phyloP scores from a whole-genome alignment of 371 early-diverging fungal species.

The Saksenaea oblongispora region DNA sequence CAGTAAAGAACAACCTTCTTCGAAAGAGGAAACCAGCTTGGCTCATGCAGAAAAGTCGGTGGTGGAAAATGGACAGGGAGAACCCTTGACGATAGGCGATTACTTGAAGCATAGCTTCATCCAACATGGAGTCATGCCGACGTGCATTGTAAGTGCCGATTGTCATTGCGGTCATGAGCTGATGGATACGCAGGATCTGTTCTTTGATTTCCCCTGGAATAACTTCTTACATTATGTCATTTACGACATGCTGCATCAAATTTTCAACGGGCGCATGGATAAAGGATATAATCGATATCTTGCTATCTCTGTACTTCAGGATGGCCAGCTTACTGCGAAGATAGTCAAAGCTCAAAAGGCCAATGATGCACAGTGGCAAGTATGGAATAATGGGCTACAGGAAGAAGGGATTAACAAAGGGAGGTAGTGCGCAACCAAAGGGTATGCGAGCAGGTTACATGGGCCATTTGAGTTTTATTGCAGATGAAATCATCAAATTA shows the following conservation, averaged over 20 bases:
- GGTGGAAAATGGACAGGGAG: neutral
- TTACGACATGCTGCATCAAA: conserved; percentile 95
- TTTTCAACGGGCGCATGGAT: conserved; percentile 82
- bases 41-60: neutral
- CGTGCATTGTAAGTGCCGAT: conserved; percentile 44
- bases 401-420: neutral
- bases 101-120: conserved; percentile 68
- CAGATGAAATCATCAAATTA: conserved; percentile 90
- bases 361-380: conserved; percentile 43
- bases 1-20: neutral
- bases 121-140: conserved; percentile 62
- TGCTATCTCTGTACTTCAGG: conserved; percentile 77
- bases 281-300: conserved; percentile 66
- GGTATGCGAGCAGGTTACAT: conserved; percentile 95
- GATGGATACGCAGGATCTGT: conserved; percentile 55
- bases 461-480: conserved; percentile 96
- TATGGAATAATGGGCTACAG: neutral
- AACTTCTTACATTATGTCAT: conserved; percentile 96
- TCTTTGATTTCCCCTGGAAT: conserved; percentile 92
- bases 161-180: neutral
- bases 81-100: conserved; percentile 62
- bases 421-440: conserved; percentile 66
- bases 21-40: neutral
- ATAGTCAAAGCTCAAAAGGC: conserved; percentile 41
- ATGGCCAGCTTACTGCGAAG: conserved; percentile 59